phyloP scores from a whole-genome alignment of 192 early-diverging fungal genomes.

The Oehlia diaphana region DNA sequence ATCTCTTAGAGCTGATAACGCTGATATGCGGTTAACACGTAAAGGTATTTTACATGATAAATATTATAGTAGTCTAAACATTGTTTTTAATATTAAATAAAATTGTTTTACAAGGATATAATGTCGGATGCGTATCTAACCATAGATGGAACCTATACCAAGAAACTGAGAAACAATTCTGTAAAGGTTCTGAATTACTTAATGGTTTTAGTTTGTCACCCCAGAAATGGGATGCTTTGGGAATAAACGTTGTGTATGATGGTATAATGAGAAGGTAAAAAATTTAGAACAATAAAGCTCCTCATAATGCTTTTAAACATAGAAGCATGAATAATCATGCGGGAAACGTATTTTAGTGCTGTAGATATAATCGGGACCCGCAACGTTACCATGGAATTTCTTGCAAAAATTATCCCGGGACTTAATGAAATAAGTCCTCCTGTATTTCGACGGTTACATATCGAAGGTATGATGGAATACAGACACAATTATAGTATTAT shows the following conservation, averaged over 20 bases:
- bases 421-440: conserved; percentile 51
- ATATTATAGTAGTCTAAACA: not conserved
- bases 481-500: not conserved
- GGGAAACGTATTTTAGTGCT: conserved; percentile 36
- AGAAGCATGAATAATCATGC: not conserved
- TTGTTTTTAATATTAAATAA: too few species aligned
- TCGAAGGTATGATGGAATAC: conserved; percentile 45
- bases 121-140: conserved; percentile 52
- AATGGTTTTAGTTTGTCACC: conserved; percentile 49
- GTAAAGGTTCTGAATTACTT: conserved; percentile 49
- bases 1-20: conserved; percentile 74
- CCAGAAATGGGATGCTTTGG: conserved; percentile 52
- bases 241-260: conserved; percentile 41
- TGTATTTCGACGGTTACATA: conserved; percentile 54
- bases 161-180: conserved; percentile 48
- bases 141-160: conserved; percentile 49
- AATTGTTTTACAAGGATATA: conserved; percentile 35
- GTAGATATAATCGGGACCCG: conserved; percentile 51
- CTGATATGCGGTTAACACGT: conserved; percentile 70
- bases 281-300: not conserved
- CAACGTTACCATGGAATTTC: conserved; percentile 45
- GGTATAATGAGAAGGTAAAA: conserved; percentile 43
- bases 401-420: conserved; percentile 55
- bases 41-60: conserved; percentile 45
- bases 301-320: not conserved